phyloP scores from a whole-genome alignment of 2,329 filamentous ascomycete genomes.

The Calonectria crousiana region DNA sequence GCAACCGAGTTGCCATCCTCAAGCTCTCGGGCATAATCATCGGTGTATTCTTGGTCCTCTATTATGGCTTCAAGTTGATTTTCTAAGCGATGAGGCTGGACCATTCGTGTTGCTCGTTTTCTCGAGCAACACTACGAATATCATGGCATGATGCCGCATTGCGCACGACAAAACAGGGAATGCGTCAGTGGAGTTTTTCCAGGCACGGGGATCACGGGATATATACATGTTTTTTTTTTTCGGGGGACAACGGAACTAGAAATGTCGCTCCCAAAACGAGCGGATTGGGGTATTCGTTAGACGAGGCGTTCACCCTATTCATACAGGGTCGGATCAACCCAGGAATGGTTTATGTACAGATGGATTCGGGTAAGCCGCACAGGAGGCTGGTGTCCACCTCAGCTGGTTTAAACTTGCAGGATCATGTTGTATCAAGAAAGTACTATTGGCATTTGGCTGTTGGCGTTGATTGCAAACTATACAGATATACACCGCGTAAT shows the following conservation, averaged over 20 bases:
- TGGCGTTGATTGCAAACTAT: conserved; percentile 25
- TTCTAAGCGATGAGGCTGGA: conserved; percentile 55
- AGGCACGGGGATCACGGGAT: background rate
- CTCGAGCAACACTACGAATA: background rate
- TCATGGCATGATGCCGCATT: background rate
- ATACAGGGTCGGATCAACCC: background rate
- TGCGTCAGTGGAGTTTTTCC: background rate
- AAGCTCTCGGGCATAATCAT: conserved; percentile 90
- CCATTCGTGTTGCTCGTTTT: background rate
- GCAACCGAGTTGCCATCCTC: conserved; percentile 91
- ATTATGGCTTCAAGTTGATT: conserved; percentile 76
- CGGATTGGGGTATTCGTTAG: conserved; percentile 7
- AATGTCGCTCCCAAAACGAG: background rate
- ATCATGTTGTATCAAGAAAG: conserved; percentile 12
- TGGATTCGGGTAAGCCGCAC: background rate
- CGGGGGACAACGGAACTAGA: background rate
- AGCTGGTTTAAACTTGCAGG: background rate
- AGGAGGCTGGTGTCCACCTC: conserved; percentile 15
- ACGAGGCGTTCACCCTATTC: background rate
- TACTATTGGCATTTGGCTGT: conserved; percentile 16
- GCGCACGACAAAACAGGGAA: conserved; percentile 11
- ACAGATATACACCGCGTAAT: conserved; percentile 12
- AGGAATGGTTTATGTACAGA: conserved; percentile 1
- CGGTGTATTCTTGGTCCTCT: conserved; percentile 78
- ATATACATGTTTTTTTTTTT: background rate